These are phyloP conservation scores for Backusella sp. DNA, from an alignment of 192 early-diverging fungal species.

Conservation along the genomic window DNA sequence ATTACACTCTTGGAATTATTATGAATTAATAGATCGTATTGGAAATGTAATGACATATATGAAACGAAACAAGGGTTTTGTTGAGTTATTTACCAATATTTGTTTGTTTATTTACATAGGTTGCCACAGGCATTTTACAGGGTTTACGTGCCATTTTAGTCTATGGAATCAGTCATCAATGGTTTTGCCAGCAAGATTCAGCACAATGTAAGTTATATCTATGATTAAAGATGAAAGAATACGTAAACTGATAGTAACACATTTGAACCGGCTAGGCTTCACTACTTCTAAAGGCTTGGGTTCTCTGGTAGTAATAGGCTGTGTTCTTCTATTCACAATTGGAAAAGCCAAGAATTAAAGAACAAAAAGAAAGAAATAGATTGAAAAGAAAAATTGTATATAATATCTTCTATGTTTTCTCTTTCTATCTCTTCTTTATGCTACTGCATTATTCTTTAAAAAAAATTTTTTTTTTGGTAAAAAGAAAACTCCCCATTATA, in stretches of 20 bases:
- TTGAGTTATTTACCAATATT: not conserved
- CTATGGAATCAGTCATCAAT: constrained; percentile 55
- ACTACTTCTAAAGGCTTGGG: constrained; percentile 55
- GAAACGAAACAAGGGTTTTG: not conserved
- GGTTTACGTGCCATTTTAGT: constrained; percentile 53
- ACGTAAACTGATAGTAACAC: not conserved
- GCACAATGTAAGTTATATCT: constrained; percentile 44
- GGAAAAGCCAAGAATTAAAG: constrained; percentile 16
- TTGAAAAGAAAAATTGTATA: not conserved
- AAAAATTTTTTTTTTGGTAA: not conserved
- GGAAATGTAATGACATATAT: constrained; percentile 39
- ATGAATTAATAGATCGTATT: constrained; percentile 49
- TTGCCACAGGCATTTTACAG: constrained; percentile 57
- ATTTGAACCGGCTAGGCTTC: constrained; percentile 29
- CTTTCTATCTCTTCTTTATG: not conserved
- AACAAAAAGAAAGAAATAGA: not conserved
- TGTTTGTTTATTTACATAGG: constrained; percentile 16
- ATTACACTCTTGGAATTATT: constrained; percentile 53
- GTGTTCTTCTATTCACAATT: constrained; percentile 52
- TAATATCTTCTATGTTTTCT: not conserved
- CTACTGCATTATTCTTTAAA: not conserved
- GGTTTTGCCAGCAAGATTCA: constrained; percentile 48
- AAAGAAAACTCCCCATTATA: not conserved
- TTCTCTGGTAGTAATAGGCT: constrained; percentile 49
- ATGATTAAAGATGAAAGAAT: not conserved